A percentile compares a stretch with the other conserved stretches of the same genome.
These are phyloP conservation scores for Meredithiella fracta DNA, from an alignment of 2,329 filamentous ascomycete genomes.

Conservation along the genomic window DNA sequence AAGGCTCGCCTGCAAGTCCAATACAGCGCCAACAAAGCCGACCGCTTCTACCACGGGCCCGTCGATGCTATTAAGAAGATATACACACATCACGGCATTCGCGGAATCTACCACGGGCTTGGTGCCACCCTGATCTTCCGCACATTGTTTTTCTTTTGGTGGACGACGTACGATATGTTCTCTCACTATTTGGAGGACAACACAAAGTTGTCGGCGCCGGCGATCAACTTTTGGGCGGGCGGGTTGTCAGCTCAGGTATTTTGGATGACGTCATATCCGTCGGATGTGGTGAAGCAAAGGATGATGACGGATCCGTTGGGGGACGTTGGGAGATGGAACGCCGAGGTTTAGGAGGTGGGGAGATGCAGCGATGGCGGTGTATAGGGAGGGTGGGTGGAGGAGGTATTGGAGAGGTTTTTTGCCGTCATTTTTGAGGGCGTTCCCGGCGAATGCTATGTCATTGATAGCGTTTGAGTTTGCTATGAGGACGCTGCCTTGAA, in stretches of 20 bases:
- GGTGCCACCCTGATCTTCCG: conserved; percentile 75
- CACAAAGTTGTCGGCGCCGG: conserved; percentile 57
- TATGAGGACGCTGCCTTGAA: conserved; percentile 48
- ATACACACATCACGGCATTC: conserved; percentile 52
- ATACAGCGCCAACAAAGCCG: conserved; percentile 63
- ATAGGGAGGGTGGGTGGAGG: conserved; percentile 54
- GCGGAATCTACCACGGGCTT: conserved; percentile 74
- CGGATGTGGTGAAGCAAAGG: conserved; percentile 85
- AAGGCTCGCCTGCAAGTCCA: conserved; percentile 91
- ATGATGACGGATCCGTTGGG: conserved; percentile 92
- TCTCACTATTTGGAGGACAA: conserved; percentile 48
- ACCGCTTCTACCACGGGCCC: conserved; percentile 70
- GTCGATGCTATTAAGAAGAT: conserved; percentile 68
- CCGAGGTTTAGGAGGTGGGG: conserved; percentile 60
- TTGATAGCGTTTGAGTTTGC: conserved; percentile 85
- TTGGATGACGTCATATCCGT: conserved; percentile 84
- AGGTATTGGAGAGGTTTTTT: conserved; percentile 90
- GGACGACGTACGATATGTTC: conserved; percentile 84
- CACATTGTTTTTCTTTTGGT: conserved; percentile 95
- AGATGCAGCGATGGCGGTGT: conserved; percentile 63
- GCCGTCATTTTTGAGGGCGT: conserved; percentile 84
- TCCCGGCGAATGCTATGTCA: conserved; percentile 90
- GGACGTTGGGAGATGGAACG: conserved; percentile 47
- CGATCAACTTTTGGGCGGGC: conserved; percentile 93
- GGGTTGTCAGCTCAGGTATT: conserved; percentile 86